phyloP scores from a whole-genome alignment of 306 rosid species.

The Lathyrus oleraceus region DNA sequence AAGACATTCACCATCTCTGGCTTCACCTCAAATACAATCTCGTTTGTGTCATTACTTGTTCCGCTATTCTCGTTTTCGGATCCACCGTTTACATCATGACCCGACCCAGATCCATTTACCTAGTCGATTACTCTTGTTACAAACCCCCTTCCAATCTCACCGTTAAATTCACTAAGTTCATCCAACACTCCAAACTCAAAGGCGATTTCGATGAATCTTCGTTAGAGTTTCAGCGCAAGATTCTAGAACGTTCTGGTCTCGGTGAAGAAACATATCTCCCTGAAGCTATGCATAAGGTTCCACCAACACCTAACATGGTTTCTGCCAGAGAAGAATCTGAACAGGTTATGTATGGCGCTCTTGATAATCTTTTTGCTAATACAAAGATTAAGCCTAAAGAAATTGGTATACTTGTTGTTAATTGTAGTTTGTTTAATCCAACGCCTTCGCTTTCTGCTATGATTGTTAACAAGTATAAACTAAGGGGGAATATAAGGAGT shows the following conservation, averaged over 20 bases:
- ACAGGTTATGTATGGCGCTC: constrained; percentile 61
- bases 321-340: constrained; percentile 62
- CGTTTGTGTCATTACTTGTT: constrained; percentile 37
- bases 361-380: constrained; percentile 56
- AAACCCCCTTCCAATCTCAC: constrained; percentile 42
- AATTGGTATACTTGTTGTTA: constrained; percentile 65
- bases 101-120: constrained; percentile 62
- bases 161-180: constrained; percentile 36
- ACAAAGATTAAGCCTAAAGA: constrained; percentile 53
- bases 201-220: constrained; percentile 56
- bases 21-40: constrained; percentile 58
- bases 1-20: constrained; percentile 56
- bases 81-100: constrained; percentile 54
- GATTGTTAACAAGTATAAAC: constrained; percentile 63
- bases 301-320: constrained; percentile 53
- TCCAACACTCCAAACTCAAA: constrained; percentile 50
- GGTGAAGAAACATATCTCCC: constrained; percentile 64
- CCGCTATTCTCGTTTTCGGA: constrained; percentile 46
- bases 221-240: constrained; percentile 58
- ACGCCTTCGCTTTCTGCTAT: constrained; percentile 73
- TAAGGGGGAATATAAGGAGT: constrained; percentile 52
- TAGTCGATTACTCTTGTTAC: constrained; percentile 55
- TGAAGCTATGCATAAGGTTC: constrained; percentile 52
- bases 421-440: constrained; percentile 70
- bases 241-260: constrained; percentile 62